Percentiles rank a stretch among this genome's conserved stretches.
Conservation (phyloP, 768 basidiomycete species). For the Holtermanniella nyarrowii region DNA sequence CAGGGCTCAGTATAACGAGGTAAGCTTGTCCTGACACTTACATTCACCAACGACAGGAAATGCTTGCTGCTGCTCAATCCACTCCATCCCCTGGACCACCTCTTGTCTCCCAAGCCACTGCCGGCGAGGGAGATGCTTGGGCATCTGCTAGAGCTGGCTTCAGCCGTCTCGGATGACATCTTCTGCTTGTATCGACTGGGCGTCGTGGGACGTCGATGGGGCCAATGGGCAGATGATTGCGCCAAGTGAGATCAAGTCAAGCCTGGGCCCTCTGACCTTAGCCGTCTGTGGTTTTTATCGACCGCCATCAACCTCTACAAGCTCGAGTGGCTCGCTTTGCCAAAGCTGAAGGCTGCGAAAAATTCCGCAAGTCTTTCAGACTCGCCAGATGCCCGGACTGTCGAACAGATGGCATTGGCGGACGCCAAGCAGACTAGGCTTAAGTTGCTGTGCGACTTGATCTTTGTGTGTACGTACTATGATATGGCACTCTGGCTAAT, state of each 20-base stretch:
- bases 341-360: constrained; percentile 10
- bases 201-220: constrained; percentile 14
- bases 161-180: constrained; percentile 27
- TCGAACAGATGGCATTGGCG: constrained; percentile 3
- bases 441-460: constrained; percentile 29
- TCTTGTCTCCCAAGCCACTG: constrained; percentile 28
- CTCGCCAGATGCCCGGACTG: background rate
- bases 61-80: constrained; percentile 35
- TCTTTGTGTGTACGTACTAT: constrained; percentile 27
- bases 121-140: constrained; percentile 17
- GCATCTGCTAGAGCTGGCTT: constrained; percentile 27
- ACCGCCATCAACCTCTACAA: constrained; percentile 29
- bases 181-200: constrained; percentile 25
- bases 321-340: constrained; percentile 22
- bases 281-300: constrained; percentile 33
- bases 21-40: constrained; percentile 4
- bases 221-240: constrained; percentile 23
- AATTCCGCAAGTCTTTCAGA: background rate
- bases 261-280: background rate
- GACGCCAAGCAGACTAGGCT: constrained; percentile 26
- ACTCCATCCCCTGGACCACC: constrained; percentile 27
- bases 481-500: background rate
- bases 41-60: constrained; percentile 17
- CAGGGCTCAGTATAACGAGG: constrained; percentile 29
- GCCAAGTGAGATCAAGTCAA: constrained; percentile 24